Evolutionary conservation across 208 protist genomes (phyloP).

Genomic region (Wallacemonas rigidus): DNA sequence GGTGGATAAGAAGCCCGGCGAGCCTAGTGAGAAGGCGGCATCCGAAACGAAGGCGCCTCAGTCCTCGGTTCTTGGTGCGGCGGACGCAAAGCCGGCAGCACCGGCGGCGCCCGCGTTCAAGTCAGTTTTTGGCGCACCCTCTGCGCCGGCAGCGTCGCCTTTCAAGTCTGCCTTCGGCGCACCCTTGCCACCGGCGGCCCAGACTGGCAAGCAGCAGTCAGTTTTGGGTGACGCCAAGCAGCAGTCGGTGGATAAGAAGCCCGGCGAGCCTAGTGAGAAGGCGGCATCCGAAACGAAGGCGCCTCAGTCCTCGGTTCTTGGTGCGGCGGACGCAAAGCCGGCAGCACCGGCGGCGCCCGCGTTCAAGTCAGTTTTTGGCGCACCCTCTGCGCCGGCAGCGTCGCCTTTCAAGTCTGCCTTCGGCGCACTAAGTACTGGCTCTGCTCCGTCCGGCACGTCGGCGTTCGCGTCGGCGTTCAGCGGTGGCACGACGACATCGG

Average conservation of each 20-base stretch:
- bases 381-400: background rate
- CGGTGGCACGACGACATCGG: background rate
- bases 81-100: background rate
- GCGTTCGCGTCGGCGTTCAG: slow-evolving; percentile 14
- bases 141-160: background rate
- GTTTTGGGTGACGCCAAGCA: background rate
- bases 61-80: background rate
- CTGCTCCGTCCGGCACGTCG: background rate
- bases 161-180: background rate
- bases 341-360: background rate
- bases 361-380: slow-evolving; percentile 14
- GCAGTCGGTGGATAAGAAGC: too few relatives aligned
- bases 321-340: too few relatives aligned
- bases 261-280: too few relatives aligned
- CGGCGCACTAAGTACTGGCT: too few relatives aligned
- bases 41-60: background rate
- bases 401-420: background rate
- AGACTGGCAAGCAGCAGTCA: background rate
- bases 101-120: background rate
- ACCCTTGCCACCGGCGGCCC: background rate
- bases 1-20: too few relatives aligned
- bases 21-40: background rate
- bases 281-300: too few relatives aligned
- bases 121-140: background rate
- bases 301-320: too few relatives aligned